A percentile compares a stretch with the other conserved stretches of the same genome.
Conservation (phyloP, 768 basidiomycete genomes). For the Amanita subjunquillea region DNA sequence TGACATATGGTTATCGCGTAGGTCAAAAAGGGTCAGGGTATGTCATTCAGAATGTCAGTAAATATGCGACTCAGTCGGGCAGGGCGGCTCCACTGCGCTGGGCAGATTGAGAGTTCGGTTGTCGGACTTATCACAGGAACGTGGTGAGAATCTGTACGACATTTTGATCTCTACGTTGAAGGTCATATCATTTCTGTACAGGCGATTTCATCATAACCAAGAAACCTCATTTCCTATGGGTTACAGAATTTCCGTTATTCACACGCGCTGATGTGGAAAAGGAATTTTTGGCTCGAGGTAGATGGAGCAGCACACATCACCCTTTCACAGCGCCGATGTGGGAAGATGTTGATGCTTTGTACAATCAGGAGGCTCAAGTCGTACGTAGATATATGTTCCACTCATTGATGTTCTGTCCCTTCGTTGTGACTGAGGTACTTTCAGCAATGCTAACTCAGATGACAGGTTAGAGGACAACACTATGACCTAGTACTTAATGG, state of each 20-base stretch:
- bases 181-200: slow-evolving; percentile 15
- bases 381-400: slow-evolving; percentile 20
- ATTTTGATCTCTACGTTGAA: slow-evolving; percentile 1
- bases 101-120: slow-evolving; percentile 62
- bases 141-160: slow-evolving; percentile 32
- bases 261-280: slow-evolving; percentile 82
- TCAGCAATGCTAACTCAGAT: slow-evolving; percentile 4
- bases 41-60: slow-evolving; percentile 11
- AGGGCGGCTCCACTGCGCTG: slow-evolving; percentile 84
- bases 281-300: slow-evolving; percentile 70
- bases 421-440: background rate
- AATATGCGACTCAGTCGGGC: slow-evolving; percentile 10
- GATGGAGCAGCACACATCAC: slow-evolving; percentile 91
- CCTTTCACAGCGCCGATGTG: slow-evolving; percentile 95
- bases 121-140: slow-evolving; percentile 52
- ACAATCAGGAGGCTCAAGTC: slow-evolving; percentile 52
- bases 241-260: slow-evolving; percentile 93
- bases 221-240: slow-evolving; percentile 83
- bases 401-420: background rate
- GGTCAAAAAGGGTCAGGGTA: slow-evolving; percentile 44
- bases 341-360: slow-evolving; percentile 75
- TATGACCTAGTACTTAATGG: slow-evolving; percentile 95
- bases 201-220: slow-evolving; percentile 46
- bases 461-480: slow-evolving; percentile 85
- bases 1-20: slow-evolving; percentile 47